phyloP scores from a whole-genome alignment of 179 eudicot genomes.

The Camellia oleifera region DNA sequence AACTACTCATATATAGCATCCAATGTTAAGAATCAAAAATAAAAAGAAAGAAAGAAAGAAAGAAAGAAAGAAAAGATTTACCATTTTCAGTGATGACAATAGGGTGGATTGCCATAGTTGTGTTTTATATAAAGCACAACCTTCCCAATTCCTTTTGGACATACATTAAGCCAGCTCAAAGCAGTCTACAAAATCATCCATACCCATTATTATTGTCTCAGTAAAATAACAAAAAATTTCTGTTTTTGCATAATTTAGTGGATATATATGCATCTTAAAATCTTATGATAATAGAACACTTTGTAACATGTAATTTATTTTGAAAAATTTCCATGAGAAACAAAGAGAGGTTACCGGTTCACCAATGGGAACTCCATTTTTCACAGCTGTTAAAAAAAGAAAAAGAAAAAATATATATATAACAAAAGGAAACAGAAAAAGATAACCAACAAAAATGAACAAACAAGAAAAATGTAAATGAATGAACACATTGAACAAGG shows the following conservation, averaged over 20 bases:
- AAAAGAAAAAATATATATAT: no score
- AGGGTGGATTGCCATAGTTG: slow-evolving; percentile 32
- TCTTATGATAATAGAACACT: not conserved
- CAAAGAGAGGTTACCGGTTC: slow-evolving; percentile 19
- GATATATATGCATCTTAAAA: not conserved
- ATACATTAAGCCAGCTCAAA: slow-evolving; percentile 22
- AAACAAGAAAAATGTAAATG: no score
- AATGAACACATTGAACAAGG: not conserved
- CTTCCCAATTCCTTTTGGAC: slow-evolving; percentile 31
- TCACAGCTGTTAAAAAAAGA: not conserved
- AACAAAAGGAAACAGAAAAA: not conserved
- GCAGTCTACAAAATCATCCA: slow-evolving; percentile 24
- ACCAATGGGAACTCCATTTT: slow-evolving; percentile 28
- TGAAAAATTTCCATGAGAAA: not conserved
- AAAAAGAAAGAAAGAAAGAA: not conserved
- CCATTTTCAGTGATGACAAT: slow-evolving; percentile 41
- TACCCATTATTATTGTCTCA: not conserved
- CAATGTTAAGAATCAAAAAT: not conserved
- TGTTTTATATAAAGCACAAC: slow-evolving; percentile 25
- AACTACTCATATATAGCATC: not conserved
- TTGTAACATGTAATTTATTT: not conserved
- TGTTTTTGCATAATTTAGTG: no score
- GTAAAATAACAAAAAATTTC: no score
- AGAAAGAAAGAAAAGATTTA: not conserved
- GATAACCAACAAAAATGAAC: not conserved